Base-by-base conservation (phyloP, 2,329 filamentous ascomycete genomes). In the Penicillium sp. region DNA sequence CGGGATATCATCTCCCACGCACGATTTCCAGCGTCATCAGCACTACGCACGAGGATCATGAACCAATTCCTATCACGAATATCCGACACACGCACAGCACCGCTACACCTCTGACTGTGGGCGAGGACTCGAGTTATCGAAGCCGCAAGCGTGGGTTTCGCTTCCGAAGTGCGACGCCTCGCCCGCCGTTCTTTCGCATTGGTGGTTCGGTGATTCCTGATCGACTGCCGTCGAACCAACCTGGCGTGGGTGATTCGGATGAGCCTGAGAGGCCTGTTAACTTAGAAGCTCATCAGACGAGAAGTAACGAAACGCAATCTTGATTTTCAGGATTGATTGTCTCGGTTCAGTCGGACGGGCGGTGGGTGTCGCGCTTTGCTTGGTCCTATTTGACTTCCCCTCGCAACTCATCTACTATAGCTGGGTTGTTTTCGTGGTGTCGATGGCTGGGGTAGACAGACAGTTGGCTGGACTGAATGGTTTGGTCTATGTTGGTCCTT, bases 11-110 rank as follows among this genome's bases (percentile, higher is more conserved):
- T 52, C 67, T 79, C n/a, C 76, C 76, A 0, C 70, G 75, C 45
- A 77, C 75, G 7, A 70, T 79, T 45, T 79, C 77, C 44, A 71
- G 63, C 16, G 75, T 69, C 4, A 66, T 78, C n/a, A 83, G 77
- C 48, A 75, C 70, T 46, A 65, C 64, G n/a, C 55, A 63, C 10
- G 54, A 64, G 4, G 67, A 72, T 9, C 62, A 53, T 4, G 64
- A 70, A 7, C 61, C 70, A 3, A 61, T 73, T 3, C 60, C 69
- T 1, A 67, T 73, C 6, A 58, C 57, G 1, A 68, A 60, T 16
- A 54, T 57, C 16, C 50, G 41, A 0, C 63, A 63, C 31, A 73
- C 69, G 0, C 71, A 72, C 56, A 74, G 69, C 54, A 74, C 70
- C 2, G 70, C 71, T 1, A 71, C 61, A 6, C 64, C 62, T 2